phyloP scores from a whole-genome alignment of 2,329 filamentous ascomycete species.

The Aspergillus viridinutans region DNA sequence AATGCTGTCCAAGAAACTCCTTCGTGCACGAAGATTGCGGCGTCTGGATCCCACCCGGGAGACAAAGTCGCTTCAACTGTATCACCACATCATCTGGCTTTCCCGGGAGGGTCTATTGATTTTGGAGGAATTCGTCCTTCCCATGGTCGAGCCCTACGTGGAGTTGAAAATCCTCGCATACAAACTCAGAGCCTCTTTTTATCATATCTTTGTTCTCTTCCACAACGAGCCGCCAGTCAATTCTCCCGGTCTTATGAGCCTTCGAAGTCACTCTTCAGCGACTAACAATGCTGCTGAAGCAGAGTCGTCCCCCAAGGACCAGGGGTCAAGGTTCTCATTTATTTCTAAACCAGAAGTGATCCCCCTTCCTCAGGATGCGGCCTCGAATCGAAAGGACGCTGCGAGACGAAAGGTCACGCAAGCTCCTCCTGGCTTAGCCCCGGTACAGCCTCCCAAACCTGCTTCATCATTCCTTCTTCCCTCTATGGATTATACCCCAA shows the following conservation, averaged over 20 bases:
- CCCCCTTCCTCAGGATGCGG: conserved; percentile 2
- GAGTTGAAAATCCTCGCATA: conserved; percentile 87
- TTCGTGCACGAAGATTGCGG: conserved; percentile 76
- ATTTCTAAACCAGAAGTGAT: conserved; percentile 14
- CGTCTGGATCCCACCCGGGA: conserved; percentile 74
- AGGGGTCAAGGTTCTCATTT: conserved; percentile 16
- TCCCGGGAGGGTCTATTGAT: conserved; percentile 85
- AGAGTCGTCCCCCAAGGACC: conserved; percentile 15
- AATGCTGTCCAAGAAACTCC: conserved; percentile 76
- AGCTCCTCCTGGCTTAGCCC: conserved; percentile 36
- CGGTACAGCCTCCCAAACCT: conserved; percentile 28
- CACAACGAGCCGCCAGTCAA: conserved; percentile 83
- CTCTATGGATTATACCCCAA: conserved; percentile 73
- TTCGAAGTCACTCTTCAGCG: conserved; percentile 25
- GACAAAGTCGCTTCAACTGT: conserved; percentile 75
- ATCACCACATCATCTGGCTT: conserved; percentile 92
- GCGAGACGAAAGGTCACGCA: conserved; percentile 8
- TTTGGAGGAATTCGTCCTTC: conserved; percentile 79
- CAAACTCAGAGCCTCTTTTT: conserved; percentile 90
- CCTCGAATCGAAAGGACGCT: background rate
- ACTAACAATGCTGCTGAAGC: conserved; percentile 26
- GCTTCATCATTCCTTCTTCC: conserved; percentile 75
- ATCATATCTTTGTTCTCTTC: conserved; percentile 94
- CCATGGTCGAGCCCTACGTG: conserved; percentile 70
- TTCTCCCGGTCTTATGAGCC: conserved; percentile 50